These are phyloP conservation scores for Yamadazyma taylorii DNA, from an alignment of 1,139 yeast species.

Conservation along the genomic window DNA sequence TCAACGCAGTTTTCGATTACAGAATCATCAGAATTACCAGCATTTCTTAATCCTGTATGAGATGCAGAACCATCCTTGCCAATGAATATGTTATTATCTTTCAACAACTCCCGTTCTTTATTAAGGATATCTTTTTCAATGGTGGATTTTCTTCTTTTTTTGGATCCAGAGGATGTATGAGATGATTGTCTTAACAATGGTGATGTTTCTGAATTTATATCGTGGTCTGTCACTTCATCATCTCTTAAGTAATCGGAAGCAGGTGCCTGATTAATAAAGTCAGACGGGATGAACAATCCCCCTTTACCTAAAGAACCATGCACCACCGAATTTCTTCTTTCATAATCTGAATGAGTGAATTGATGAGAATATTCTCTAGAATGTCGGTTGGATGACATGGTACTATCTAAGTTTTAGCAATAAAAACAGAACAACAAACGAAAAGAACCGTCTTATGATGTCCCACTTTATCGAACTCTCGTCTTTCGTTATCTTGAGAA, in stretches of 20 bases:
- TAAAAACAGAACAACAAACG: no score
- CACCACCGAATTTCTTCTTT: slow-evolving; percentile 53
- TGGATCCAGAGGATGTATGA: slow-evolving; percentile 13
- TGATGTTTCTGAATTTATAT: slow-evolving; percentile 11
- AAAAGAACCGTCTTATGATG: no score
- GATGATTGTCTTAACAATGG: slow-evolving; percentile 15
- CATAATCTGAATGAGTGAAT: slow-evolving; percentile 48
- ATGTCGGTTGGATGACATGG: not conserved
- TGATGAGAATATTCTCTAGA: slow-evolving; percentile 26
- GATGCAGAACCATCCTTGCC: not conserved
- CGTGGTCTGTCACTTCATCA: slow-evolving; percentile 8
- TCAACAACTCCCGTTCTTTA: slow-evolving; percentile 40
- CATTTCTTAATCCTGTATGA: not conserved
- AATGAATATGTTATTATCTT: slow-evolving; percentile 25
- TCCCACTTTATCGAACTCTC: no score
- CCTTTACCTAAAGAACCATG: slow-evolving; percentile 56
- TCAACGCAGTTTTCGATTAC: slow-evolving; percentile 10
- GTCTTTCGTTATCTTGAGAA: no score
- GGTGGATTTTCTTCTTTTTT: slow-evolving; percentile 24
- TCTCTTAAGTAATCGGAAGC: slow-evolving; percentile 10
- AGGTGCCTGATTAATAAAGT: slow-evolving; percentile 30
- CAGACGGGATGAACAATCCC: slow-evolving; percentile 53
- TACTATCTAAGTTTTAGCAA: no score
- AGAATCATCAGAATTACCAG: no score
- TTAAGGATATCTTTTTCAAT: slow-evolving; percentile 29